Evolutionary conservation across 495 filamentous ascomycete species (phyloP).

Genomic region (Tuber microsphaerosporum): DNA sequence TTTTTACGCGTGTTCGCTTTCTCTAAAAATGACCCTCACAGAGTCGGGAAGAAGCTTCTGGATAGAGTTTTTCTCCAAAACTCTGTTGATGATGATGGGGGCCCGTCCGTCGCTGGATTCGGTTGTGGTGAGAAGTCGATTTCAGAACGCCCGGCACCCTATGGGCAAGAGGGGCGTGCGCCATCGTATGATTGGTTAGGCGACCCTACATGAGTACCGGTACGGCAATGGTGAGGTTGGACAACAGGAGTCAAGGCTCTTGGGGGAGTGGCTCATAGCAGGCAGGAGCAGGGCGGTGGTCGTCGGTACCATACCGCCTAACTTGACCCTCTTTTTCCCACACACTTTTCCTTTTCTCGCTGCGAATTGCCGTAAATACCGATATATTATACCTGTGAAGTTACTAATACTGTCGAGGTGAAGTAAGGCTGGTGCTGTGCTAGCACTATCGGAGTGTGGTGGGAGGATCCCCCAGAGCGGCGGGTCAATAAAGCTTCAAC

Average conservation of each 20-base stretch:
- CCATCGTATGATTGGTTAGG: conserved; percentile 1
- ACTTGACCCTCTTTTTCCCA: not conserved
- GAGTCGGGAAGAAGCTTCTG: not conserved
- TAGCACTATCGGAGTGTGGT: not conserved
- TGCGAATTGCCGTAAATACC: not conserved
- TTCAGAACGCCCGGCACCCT: too few species aligned
- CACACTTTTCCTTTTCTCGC: not conserved
- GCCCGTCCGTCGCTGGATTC: not conserved
- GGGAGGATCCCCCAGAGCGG: not conserved
- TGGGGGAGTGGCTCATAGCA: not conserved
- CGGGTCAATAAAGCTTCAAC: not conserved
- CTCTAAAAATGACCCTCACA: not conserved
- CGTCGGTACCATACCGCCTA: not conserved
- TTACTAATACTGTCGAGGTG: not conserved
- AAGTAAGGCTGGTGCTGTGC: not conserved
- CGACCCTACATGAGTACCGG: too few species aligned
- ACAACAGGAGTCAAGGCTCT: not conserved
- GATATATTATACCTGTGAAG: not conserved
- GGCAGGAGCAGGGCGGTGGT: not conserved
- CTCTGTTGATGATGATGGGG: not conserved
- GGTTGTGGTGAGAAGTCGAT: not conserved
- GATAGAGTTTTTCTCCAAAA: not conserved
- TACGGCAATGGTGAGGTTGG: not conserved
- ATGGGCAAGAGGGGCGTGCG: not conserved
- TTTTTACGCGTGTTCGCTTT: not conserved